Conservation (phyloP, 257 asterid species). For the Nicotiana knightiana region DNA sequence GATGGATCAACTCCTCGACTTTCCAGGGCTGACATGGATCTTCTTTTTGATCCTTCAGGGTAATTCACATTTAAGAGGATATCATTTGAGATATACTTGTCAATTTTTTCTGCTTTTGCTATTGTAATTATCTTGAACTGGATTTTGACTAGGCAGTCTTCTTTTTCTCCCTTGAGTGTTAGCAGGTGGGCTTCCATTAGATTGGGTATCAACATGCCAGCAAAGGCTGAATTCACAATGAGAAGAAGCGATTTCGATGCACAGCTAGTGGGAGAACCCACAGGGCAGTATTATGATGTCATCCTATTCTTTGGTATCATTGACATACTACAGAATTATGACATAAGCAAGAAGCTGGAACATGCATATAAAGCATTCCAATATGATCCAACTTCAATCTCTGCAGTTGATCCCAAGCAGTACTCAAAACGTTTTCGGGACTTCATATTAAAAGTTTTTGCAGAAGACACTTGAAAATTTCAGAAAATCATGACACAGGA, state of each 20-base stretch:
- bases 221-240: conserved; percentile 64
- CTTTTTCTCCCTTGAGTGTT: conserved; percentile 6
- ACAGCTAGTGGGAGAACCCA: conserved; percentile 68
- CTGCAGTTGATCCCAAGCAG: conserved; percentile 86
- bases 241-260: conserved; percentile 43
- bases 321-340: conserved; percentile 85
- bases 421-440: conserved; percentile 79
- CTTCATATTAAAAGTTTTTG: conserved; percentile 63
- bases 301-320: conserved; percentile 74
- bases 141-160: not conserved
- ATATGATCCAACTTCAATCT: conserved; percentile 79
- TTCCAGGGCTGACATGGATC: conserved; percentile 31
- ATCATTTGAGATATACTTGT: not conserved
- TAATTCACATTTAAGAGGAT: conserved; percentile 12
- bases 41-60: conserved; percentile 32
- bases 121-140: not conserved
- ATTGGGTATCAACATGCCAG: conserved; percentile 63
- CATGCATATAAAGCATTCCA: conserved; percentile 92
- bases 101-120: not conserved
- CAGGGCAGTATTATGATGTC: conserved; percentile 76
- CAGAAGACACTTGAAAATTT: conserved; percentile 46
- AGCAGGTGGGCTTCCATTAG: conserved; percentile 38
- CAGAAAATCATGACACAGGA: not conserved
- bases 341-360: conserved; percentile 90
- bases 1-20: conserved; percentile 30